These are phyloP conservation scores for Pouteria campechiana DNA, from an alignment of 179 eudicot genomes.

Conservation along the genomic window DNA sequence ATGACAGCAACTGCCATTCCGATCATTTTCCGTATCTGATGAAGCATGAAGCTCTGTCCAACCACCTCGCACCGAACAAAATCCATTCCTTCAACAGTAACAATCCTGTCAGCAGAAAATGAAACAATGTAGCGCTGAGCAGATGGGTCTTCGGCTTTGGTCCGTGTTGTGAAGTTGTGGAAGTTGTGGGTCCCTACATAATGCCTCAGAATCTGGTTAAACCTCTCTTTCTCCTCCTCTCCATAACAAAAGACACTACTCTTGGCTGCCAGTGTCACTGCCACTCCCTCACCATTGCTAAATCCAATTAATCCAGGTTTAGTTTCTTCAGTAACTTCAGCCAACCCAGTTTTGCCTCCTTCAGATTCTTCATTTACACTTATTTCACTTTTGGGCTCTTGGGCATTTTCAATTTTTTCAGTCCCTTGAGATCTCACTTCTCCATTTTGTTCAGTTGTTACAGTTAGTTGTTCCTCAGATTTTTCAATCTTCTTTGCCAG, in stretches of 20 bases:
- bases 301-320: not conserved
- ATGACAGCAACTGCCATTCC: constrained; percentile 82
- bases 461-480: too few relatives aligned
- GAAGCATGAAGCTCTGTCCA: constrained; percentile 99
- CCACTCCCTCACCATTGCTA: constrained; percentile 7
- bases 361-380: too few relatives aligned
- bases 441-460: too few relatives aligned
- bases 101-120: constrained; percentile 47
- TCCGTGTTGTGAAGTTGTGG: constrained; percentile 85
- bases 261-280: constrained; percentile 3
- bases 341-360: too few relatives aligned
- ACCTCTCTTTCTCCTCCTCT: constrained; percentile 55
- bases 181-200: constrained; percentile 88
- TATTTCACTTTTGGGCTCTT: too few relatives aligned
- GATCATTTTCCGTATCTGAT: constrained; percentile 84
- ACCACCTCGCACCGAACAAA: constrained; percentile 86
- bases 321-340: too few relatives aligned
- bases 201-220: constrained; percentile 51
- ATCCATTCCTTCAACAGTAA: constrained; percentile 71
- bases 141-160: constrained; percentile 79
- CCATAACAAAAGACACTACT: constrained; percentile 46
- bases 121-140: constrained; percentile 75
- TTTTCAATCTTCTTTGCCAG: too few relatives aligned
- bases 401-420: too few relatives aligned
- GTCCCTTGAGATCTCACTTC: too few relatives aligned